Conservation (phyloP, 768 basidiomycete species). For the Tricholoma bakamatsutake region DNA sequence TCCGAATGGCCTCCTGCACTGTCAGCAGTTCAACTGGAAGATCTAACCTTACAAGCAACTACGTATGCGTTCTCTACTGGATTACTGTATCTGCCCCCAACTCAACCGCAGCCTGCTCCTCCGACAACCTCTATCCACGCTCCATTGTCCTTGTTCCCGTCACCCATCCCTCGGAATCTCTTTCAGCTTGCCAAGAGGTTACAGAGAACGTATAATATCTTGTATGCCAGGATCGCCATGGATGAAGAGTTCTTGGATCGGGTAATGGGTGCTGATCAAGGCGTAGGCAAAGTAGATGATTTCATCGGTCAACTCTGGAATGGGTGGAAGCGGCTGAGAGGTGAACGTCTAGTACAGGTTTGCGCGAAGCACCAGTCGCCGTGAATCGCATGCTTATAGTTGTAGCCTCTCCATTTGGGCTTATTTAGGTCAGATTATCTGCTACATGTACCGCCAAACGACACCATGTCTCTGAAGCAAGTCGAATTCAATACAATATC, state of each 20-base stretch:
- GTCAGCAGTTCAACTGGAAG: slow-evolving; percentile 48
- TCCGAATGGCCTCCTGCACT: slow-evolving; percentile 73
- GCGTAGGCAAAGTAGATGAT: slow-evolving; percentile 77
- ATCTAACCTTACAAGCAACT: slow-evolving; percentile 60
- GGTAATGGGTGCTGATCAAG: slow-evolving; percentile 74
- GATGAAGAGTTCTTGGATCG: slow-evolving; percentile 76
- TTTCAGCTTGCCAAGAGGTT: slow-evolving; percentile 62
- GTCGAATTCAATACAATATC: slow-evolving; percentile 99
- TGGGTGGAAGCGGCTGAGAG: slow-evolving; percentile 74
- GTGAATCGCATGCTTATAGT: slow-evolving; percentile 2
- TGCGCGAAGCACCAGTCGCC: not conserved
- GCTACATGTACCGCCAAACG: slow-evolving; percentile 49
- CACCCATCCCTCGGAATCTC: slow-evolving; percentile 71
- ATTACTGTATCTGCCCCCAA: slow-evolving; percentile 71
- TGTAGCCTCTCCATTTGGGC: slow-evolving; percentile 78
- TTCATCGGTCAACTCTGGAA: slow-evolving; percentile 86
- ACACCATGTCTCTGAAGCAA: slow-evolving; percentile 63
- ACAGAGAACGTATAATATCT: slow-evolving; percentile 74
- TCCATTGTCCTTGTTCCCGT: slow-evolving; percentile 83
- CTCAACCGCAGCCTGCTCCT: slow-evolving; percentile 37
- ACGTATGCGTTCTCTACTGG: slow-evolving; percentile 85
- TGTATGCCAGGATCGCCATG: slow-evolving; percentile 81
- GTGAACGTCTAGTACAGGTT: slow-evolving; percentile 51
- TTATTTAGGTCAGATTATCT: slow-evolving; percentile 95
- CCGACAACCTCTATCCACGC: slow-evolving; percentile 84